Percentiles rank a stretch among this genome's conserved stretches.
Conservation (phyloP, 345 rosid species). For the Populus davidiana region DNA sequence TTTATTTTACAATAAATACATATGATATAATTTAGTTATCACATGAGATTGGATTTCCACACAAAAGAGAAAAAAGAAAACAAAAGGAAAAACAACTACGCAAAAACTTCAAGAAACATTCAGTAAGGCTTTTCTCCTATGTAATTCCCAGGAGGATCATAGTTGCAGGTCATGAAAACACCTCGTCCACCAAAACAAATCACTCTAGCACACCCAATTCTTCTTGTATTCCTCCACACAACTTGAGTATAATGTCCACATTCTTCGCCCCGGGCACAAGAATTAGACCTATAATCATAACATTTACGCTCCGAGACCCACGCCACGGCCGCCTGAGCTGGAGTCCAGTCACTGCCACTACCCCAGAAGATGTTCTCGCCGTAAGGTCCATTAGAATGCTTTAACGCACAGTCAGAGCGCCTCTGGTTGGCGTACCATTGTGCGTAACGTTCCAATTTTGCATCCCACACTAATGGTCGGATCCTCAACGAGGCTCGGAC, state of each 20-base stretch:
- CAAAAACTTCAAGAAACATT: conserved; percentile 12
- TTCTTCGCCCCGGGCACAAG: conserved; percentile 47
- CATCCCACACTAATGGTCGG: conserved; percentile 61
- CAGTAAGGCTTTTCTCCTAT: conserved; percentile 84
- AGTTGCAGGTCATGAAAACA: conserved; percentile 83
- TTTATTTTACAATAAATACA: neutral
- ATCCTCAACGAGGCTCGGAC: conserved; percentile 47
- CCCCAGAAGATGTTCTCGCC: conserved; percentile 99
- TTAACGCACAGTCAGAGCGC: conserved; percentile 57
- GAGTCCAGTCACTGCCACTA: conserved; percentile 67
- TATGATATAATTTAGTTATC: neutral
- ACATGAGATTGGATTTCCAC: neutral
- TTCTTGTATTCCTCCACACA: conserved; percentile 59
- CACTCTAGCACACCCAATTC: conserved; percentile 72
- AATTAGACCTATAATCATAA: conserved; percentile 53
- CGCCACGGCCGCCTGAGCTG: conserved; percentile 57
- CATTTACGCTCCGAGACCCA: conserved; percentile 68
- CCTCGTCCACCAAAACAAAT: conserved; percentile 51
- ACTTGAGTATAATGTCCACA: conserved; percentile 96
- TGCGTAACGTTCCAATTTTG: conserved; percentile 47
- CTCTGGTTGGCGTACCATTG: conserved; percentile 60
- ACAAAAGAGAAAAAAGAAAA: neutral
- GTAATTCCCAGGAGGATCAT: conserved; percentile 93
- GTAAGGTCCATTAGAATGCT: conserved; percentile 74
- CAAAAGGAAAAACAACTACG: neutral